phyloP scores from a whole-genome alignment of 176 grass and related monocot genomes.

The Oryza meridionalis region DNA sequence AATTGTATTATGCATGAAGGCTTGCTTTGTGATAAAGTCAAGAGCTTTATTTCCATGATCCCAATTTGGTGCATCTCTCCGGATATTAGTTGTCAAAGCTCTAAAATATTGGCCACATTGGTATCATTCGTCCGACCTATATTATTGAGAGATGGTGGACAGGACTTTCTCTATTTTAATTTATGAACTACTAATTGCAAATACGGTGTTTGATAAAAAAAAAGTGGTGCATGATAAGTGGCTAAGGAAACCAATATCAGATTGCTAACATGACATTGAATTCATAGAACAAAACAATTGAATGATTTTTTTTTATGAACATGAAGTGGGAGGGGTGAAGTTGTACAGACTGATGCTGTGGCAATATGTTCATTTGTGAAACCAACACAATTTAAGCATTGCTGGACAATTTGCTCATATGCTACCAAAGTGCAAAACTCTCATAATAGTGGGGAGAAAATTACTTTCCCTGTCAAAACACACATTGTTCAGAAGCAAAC shows the following conservation, averaged over 20 bases:
- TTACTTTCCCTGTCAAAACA: background rate
- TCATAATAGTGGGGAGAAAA: background rate
- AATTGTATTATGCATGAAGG: background rate
- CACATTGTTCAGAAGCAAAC: background rate
- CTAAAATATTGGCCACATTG: background rate
- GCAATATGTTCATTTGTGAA: background rate
- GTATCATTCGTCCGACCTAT: no score
- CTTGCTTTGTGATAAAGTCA: background rate
- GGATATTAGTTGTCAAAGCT: background rate
- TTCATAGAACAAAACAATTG: background rate
- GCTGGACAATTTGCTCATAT: background rate
- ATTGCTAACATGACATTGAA: no score
- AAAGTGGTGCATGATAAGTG: background rate
- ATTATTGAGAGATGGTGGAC: no score
- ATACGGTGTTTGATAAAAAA: background rate
- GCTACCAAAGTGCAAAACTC: background rate
- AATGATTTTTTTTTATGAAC: no score
- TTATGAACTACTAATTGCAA: background rate
- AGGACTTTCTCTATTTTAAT: no score
- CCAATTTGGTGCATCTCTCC: background rate
- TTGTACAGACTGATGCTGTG: background rate
- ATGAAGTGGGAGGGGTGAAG: no score
- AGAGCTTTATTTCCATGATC: background rate
- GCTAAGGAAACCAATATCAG: background rate
- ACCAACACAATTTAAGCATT: background rate